Evolutionary conservation across 768 basidiomycete species (phyloP).

Genomic region (Leccinum truebloodii): DNA sequence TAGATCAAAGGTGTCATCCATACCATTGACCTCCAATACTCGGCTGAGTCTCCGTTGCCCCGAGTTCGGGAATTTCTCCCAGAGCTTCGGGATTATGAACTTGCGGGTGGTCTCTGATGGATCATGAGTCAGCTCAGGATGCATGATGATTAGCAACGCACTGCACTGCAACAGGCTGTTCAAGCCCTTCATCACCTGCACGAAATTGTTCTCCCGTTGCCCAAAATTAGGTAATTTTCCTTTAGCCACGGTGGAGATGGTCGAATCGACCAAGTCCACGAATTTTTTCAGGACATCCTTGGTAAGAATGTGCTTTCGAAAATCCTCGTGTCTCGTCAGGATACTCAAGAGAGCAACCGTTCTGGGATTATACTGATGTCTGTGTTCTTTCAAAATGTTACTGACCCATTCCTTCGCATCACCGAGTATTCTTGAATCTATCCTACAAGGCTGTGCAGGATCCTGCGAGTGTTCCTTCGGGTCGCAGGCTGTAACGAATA

Average conservation of each 20-base stretch:
- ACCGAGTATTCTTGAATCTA: no score
- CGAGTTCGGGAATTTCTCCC: neutral
- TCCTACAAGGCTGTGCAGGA: neutral
- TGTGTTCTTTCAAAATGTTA: constrained; percentile 11
- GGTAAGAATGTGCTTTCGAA: constrained; percentile 20
- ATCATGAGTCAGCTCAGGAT: neutral
- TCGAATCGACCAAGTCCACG: constrained; percentile 16
- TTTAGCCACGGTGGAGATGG: neutral
- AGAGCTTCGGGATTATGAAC: neutral
- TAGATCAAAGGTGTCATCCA: neutral
- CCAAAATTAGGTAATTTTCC: neutral
- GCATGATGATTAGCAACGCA: constrained; percentile 2
- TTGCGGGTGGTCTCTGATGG: constrained; percentile 10
- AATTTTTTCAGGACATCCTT: constrained; percentile 12
- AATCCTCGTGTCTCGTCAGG: constrained; percentile 17
- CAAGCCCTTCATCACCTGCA: constrained; percentile 25
- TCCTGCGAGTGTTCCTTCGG: neutral
- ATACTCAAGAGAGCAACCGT: constrained; percentile 25
- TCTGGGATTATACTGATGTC: constrained; percentile 21
- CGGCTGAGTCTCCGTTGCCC: constrained; percentile 7
- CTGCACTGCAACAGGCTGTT: constrained; percentile 18
- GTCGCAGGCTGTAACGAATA: constrained; percentile 11
- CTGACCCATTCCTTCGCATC: constrained; percentile 17
- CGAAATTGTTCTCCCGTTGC: constrained; percentile 8
- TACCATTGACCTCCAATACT: constrained; percentile 18